phyloP scores from a whole-genome alignment of 2,329 filamentous ascomycete genomes.

The Ophiostoma triangulosporum region DNA sequence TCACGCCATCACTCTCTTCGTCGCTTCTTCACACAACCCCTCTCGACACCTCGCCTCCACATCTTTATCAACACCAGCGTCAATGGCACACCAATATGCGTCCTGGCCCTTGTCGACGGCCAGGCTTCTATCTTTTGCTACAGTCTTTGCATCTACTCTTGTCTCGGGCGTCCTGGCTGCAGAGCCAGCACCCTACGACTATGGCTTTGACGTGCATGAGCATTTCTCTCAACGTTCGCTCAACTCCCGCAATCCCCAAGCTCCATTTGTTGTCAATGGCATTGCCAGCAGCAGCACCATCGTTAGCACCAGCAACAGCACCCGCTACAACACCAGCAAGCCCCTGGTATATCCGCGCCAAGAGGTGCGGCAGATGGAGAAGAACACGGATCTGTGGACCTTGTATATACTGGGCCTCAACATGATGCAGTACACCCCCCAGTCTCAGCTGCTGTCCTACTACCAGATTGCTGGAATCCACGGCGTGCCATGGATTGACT shows the following conservation, averaged over 20 bases:
- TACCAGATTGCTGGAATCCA: slow-evolving; percentile 74
- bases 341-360: slow-evolving; percentile 30
- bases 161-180: neutral
- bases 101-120: neutral
- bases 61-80: neutral
- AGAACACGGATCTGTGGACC: slow-evolving; percentile 56
- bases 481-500: slow-evolving; percentile 51
- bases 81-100: neutral
- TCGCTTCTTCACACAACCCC: neutral
- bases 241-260: slow-evolving; percentile 10
- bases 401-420: slow-evolving; percentile 63
- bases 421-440: slow-evolving; percentile 55
- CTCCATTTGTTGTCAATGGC: slow-evolving; percentile 27
- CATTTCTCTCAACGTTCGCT: slow-evolving; percentile 27
- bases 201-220: slow-evolving; percentile 30
- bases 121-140: neutral
- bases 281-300: slow-evolving; percentile 13
- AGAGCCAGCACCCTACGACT: slow-evolving; percentile 30
- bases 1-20: neutral
- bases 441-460: slow-evolving; percentile 53
- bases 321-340: neutral
- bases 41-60: neutral
- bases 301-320: neutral
- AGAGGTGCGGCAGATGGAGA: slow-evolving; percentile 54
- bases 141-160: neutral